These are phyloP conservation scores for Odontarrhena argentea DNA, from an alignment of 345 rosid genomes.

Conservation along the genomic window DNA sequence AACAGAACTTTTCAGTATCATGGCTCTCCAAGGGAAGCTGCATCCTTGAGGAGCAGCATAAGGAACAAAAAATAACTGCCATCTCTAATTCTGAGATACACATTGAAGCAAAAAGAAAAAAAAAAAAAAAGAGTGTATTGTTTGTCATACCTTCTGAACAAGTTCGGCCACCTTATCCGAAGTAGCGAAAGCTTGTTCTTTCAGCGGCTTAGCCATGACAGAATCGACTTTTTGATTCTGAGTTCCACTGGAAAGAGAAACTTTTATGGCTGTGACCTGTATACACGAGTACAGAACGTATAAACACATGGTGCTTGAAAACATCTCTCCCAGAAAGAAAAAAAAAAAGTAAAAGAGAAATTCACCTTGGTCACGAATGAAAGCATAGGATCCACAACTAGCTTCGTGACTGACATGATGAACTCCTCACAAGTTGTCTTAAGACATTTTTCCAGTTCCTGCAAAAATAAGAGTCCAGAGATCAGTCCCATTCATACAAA, in stretches of 20 bases:
- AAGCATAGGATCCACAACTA: slow-evolving; percentile 97
- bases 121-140: background rate
- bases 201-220: slow-evolving; percentile 79
- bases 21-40: slow-evolving; percentile 15
- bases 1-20: slow-evolving; percentile 10
- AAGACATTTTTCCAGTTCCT: slow-evolving; percentile 95
- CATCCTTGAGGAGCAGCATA: slow-evolving; percentile 29
- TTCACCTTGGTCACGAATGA: slow-evolving; percentile 93
- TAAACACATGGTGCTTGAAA: slow-evolving; percentile 20
- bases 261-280: slow-evolving; percentile 88
- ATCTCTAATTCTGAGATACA: slow-evolving; percentile 15
- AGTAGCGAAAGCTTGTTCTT: slow-evolving; percentile 94
- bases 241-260: slow-evolving; percentile 63
- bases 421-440: slow-evolving; percentile 98
- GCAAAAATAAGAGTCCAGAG: slow-evolving; percentile 36
- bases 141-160: slow-evolving; percentile 76
- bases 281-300: slow-evolving; percentile 25
- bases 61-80: slow-evolving; percentile 12
- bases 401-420: slow-evolving; percentile 93
- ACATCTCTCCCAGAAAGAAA: background rate
- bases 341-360: slow-evolving; percentile 17
- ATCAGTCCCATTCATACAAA: slow-evolving; percentile 26
- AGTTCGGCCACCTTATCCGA: slow-evolving; percentile 96
- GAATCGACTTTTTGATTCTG: slow-evolving; percentile 70
- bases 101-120: background rate